phyloP scores from a whole-genome alignment of 1,284 basidiomycete species.

The Baeospora myosura region DNA sequence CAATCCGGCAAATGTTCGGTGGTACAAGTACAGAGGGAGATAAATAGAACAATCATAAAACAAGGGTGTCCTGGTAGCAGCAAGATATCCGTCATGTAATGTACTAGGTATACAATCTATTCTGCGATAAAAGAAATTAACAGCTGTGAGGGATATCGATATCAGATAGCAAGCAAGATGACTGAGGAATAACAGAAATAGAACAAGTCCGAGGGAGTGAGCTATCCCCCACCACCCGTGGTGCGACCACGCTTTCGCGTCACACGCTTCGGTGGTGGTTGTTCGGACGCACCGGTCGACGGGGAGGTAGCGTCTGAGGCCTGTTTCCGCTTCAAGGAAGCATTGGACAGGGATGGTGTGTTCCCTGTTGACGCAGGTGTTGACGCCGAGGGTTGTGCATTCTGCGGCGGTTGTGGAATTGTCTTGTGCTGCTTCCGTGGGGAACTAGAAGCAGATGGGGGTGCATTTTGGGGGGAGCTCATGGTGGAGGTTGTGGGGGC shows the following conservation, averaged over 20 bases:
- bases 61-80: too few species aligned
- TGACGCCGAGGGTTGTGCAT: slow-evolving; percentile 26
- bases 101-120: neutral
- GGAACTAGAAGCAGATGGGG: slow-evolving; percentile 40
- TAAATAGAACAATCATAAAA: too few species aligned
- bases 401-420: slow-evolving; percentile 29
- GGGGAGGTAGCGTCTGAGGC: slow-evolving; percentile 44
- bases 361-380: slow-evolving; percentile 31
- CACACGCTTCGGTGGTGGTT: slow-evolving; percentile 39
- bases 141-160: neutral
- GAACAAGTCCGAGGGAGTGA: neutral
- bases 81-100: neutral
- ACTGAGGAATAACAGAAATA: neutral
- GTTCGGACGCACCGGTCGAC: slow-evolving; percentile 36
- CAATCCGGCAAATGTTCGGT: too few species aligned
- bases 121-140: neutral
- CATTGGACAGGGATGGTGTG: slow-evolving; percentile 10
- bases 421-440: slow-evolving; percentile 51
- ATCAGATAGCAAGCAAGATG: neutral
- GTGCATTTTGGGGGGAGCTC: slow-evolving; percentile 41
- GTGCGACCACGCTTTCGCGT: slow-evolving; percentile 46
- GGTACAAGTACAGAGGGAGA: too few species aligned
- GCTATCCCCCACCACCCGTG: slow-evolving; percentile 19
- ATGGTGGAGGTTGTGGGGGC: slow-evolving; percentile 23
- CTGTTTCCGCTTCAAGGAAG: slow-evolving; percentile 61